These are phyloP conservation scores for Myriangium duriaei DNA, from an alignment of 2,329 filamentous ascomycete genomes.

Conservation along the genomic window DNA sequence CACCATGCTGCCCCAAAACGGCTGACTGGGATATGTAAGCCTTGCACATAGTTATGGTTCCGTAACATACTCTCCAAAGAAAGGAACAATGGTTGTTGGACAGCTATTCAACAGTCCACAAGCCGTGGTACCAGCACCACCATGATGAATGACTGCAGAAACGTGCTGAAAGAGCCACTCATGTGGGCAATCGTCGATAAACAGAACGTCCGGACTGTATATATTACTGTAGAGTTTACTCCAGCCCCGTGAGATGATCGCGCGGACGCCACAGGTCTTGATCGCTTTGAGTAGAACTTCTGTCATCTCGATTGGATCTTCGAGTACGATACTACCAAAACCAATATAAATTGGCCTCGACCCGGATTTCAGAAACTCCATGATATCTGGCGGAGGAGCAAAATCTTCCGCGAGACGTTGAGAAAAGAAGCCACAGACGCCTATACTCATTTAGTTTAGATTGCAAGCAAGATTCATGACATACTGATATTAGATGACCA, in stretches of 20 bases:
- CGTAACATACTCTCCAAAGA: conserved; percentile 25
- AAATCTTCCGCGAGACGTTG: conserved; percentile 7
- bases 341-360: conserved; percentile 12
- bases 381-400: conserved; percentile 7
- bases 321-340: conserved; percentile 17
- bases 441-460: background rate
- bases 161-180: conserved; percentile 26
- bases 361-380: conserved; percentile 10
- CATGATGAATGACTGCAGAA: conserved; percentile 26
- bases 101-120: conserved; percentile 24
- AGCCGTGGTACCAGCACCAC: conserved; percentile 28
- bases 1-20: conserved; percentile 35
- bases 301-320: conserved; percentile 24
- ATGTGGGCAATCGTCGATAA: conserved; percentile 20
- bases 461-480: background rate
- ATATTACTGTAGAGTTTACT: conserved; percentile 23
- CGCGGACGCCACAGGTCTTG: conserved; percentile 21
- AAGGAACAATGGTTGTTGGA: conserved; percentile 29
- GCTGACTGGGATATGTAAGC: conserved; percentile 20
- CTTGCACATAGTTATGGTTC: too few species aligned
- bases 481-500: conserved; percentile 34
- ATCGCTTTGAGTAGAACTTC: conserved; percentile 25
- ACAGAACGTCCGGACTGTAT: conserved; percentile 20
- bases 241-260: conserved; percentile 27
- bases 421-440: conserved; percentile 13